Evolutionary conservation across 257 asterid species (phyloP).

Genomic region (Plantago ovata): DNA sequence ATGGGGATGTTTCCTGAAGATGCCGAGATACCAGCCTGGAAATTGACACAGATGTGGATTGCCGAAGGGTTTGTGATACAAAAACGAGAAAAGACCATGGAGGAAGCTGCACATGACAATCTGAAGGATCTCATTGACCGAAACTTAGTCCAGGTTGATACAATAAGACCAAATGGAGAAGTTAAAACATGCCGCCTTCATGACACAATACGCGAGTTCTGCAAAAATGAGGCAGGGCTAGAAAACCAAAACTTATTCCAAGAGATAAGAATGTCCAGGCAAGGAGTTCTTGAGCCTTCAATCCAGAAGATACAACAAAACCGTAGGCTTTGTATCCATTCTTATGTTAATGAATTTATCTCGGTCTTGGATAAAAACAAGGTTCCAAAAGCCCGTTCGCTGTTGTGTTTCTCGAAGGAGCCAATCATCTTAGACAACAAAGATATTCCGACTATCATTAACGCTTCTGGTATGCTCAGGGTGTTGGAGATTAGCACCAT

Average conservation of each 20-base stretch:
- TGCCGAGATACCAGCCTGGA: conserved; percentile 1
- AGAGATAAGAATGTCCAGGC: conserved; percentile 2
- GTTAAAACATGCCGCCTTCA: conserved; percentile 21
- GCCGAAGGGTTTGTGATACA: conserved; percentile 13
- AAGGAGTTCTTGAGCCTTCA: not conserved
- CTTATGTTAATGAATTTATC: not conserved
- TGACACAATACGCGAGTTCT: conserved; percentile 18
- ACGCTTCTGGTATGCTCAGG: conserved; percentile 22
- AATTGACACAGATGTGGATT: conserved; percentile 12
- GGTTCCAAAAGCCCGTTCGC: conserved; percentile 19
- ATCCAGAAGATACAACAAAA: not conserved
- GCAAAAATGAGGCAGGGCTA: conserved; percentile 11
- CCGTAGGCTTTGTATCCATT: conserved; percentile 24
- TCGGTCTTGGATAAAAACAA: not conserved
- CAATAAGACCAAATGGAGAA: conserved; percentile 16
- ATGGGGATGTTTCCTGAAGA: conserved; percentile 15
- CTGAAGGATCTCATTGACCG: conserved; percentile 17
- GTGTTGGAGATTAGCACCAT: conserved; percentile 22
- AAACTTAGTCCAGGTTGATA: conserved; percentile 19
- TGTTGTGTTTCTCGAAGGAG: conserved; percentile 13
- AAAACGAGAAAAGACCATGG: conserved; percentile 3
- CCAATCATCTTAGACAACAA: conserved; percentile 5
- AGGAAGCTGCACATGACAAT: conserved; percentile 8
- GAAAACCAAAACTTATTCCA: conserved; percentile 9
- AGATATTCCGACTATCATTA: conserved; percentile 2